These are phyloP conservation scores for Beauveria sp. DNA, from an alignment of 2,329 filamentous ascomycete species.

Conservation along the genomic window DNA sequence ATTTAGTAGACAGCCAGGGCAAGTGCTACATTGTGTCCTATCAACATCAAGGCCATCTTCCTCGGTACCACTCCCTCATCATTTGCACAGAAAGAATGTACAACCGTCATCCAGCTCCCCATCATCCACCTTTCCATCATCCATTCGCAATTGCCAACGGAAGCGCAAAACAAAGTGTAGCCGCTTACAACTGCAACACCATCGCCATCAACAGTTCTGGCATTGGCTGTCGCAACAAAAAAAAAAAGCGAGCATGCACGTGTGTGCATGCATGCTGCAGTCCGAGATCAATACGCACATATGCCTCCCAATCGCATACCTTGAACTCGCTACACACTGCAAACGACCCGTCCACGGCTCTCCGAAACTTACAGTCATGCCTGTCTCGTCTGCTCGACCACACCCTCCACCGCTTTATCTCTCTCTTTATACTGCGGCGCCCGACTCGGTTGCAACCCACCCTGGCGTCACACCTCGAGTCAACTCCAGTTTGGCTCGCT, in stretches of 20 bases:
- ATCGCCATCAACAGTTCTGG: background rate
- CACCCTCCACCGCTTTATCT: background rate
- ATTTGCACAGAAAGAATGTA: background rate
- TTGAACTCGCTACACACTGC: background rate
- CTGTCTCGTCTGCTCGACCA: constrained; percentile 1
- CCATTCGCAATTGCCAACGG: background rate
- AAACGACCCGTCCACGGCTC: background rate
- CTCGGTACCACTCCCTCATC: background rate
- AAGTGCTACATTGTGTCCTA: background rate
- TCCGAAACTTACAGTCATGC: background rate
- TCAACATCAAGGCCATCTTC: background rate
- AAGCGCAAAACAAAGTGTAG: background rate
- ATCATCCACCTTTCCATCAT: background rate
- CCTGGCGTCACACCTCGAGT: constrained; percentile 1
- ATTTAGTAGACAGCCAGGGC: background rate
- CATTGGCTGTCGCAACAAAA: background rate
- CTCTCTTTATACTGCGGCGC: background rate
- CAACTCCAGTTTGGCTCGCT: background rate
- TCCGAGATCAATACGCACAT: background rate
- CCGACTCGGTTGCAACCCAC: constrained; percentile 4
- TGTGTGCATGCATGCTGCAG: constrained; percentile 2
- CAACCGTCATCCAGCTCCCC: background rate
- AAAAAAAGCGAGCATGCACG: constrained; percentile 2
- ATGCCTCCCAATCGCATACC: background rate
- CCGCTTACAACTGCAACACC: background rate